Conservation (phyloP, 2,329 filamentous ascomycete genomes). For the Aspergillus udagawae region DNA sequence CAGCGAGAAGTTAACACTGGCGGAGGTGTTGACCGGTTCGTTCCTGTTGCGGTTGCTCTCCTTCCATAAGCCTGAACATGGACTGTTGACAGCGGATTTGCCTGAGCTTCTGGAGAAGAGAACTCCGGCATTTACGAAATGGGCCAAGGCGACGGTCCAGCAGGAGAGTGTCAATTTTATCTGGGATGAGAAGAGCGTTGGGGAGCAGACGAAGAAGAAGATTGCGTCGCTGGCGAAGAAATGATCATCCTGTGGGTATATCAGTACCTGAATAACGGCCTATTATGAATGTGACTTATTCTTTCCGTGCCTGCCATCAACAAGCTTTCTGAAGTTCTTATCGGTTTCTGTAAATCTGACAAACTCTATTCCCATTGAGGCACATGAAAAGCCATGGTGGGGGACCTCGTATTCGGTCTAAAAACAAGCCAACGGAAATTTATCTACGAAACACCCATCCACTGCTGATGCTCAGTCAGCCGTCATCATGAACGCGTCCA, state of each 20-base stretch:
- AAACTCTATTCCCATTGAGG: no score
- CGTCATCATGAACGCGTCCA: neutral
- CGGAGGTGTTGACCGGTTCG: constrained; percentile 56
- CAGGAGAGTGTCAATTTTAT: constrained; percentile 65
- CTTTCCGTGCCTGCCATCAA: no score
- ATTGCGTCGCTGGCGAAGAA: constrained; percentile 21
- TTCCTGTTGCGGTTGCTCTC: constrained; percentile 61
- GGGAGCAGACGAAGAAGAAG: constrained; percentile 42
- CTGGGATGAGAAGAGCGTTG: constrained; percentile 52
- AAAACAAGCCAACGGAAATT: neutral
- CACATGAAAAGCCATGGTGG: neutral
- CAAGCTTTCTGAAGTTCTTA: no score
- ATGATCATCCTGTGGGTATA: neutral
- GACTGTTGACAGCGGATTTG: constrained; percentile 47
- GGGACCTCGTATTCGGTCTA: neutral
- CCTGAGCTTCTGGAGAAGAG: constrained; percentile 45
- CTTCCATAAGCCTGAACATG: constrained; percentile 52
- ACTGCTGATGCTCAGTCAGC: neutral
- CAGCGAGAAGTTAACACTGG: constrained; percentile 62
- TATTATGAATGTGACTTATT: neutral
- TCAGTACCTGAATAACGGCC: neutral
- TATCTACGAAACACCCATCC: no score
- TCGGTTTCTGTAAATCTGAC: no score
- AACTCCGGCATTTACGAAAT: constrained; percentile 65
- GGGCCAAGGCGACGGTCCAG: constrained; percentile 57